Evolutionary conservation across 148 eudicot species (phyloP).

Genomic region (Rhododendron vialii): DNA sequence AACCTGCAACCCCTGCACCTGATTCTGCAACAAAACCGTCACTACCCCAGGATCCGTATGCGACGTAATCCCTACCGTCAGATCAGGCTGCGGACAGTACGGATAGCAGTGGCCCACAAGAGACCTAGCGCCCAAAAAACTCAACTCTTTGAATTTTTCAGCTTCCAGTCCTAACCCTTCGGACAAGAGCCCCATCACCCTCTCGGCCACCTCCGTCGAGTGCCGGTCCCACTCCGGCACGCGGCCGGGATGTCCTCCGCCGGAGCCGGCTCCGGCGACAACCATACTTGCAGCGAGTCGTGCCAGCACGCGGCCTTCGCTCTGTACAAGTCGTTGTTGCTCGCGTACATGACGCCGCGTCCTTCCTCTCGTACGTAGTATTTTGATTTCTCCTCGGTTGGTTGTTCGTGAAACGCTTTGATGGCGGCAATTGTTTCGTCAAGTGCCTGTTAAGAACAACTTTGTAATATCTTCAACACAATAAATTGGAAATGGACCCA

Average conservation of each 20-base stretch:
- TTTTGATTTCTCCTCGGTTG: constrained; percentile 11
- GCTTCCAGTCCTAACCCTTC: constrained; percentile 22
- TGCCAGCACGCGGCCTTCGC: constrained; percentile 24
- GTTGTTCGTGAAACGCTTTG: constrained; percentile 17
- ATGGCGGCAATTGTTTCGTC: constrained; percentile 12
- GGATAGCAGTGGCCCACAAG: constrained; percentile 23
- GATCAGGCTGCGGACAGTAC: constrained; percentile 25
- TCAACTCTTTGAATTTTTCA: constrained; percentile 13
- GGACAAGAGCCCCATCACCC: constrained; percentile 15
- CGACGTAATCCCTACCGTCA: constrained; percentile 21
- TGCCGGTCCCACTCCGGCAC: constrained; percentile 19
- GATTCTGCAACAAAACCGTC: constrained; percentile 25
- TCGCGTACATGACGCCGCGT: constrained; percentile 11
- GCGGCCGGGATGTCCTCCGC: constrained; percentile 9
- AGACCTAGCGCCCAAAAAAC: background rate
- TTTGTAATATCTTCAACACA: no score
- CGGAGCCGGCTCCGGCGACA: constrained; percentile 11
- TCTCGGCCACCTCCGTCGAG: constrained; percentile 14
- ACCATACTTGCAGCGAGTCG: constrained; percentile 17
- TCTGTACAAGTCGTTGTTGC: constrained; percentile 18
- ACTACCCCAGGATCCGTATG: constrained; percentile 23
- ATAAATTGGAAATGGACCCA: no score
- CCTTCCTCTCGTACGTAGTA: constrained; percentile 11
- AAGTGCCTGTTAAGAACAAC: background rate
- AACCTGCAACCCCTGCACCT: constrained; percentile 24